phyloP scores from a whole-genome alignment of 768 basidiomycete genomes.

The Agaricus blazei region DNA sequence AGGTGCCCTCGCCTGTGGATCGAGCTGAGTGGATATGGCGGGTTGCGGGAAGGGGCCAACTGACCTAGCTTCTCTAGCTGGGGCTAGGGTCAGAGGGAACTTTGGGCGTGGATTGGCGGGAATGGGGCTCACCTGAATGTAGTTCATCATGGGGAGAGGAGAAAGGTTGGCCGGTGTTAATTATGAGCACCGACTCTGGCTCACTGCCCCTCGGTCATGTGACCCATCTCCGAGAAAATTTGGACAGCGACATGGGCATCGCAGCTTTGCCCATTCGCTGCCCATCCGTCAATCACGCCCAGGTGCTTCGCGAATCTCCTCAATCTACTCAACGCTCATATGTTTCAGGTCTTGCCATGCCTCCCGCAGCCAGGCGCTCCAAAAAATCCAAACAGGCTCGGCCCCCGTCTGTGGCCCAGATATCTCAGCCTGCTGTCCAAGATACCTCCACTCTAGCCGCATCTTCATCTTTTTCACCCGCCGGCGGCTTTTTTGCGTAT shows the following conservation, averaged over 20 bases:
- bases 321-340: neutral
- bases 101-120: neutral
- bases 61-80: conserved; percentile 87
- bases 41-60: conserved; percentile 30
- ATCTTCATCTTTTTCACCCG: conserved; percentile 56
- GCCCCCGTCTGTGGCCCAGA: conserved; percentile 47
- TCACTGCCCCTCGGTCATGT: conserved; percentile 1
- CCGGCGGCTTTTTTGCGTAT: conserved; percentile 52
- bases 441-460: conserved; percentile 36
- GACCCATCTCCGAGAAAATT: conserved; percentile 8
- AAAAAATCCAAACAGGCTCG: conserved; percentile 53
- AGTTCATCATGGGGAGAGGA: conserved; percentile 33
- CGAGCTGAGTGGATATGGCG: conserved; percentile 23
- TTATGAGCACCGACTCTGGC: conserved; percentile 5
- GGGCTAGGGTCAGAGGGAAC: conserved; percentile 1
- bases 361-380: conserved; percentile 44
- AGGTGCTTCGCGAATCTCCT: neutral
- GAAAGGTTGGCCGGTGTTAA: conserved; percentile 3
- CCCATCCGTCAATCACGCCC: too few relatives aligned
- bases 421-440: conserved; percentile 51
- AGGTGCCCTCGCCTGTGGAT: conserved; percentile 86
- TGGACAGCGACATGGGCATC: neutral
- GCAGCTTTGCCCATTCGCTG: neutral
- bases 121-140: conserved; percentile 41
- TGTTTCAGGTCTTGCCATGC: conserved; percentile 25